These are phyloP conservation scores for Melanopsichium pennsylvanicum DNA, from an alignment of 1,284 basidiomycete species.

Conservation along the genomic window DNA sequence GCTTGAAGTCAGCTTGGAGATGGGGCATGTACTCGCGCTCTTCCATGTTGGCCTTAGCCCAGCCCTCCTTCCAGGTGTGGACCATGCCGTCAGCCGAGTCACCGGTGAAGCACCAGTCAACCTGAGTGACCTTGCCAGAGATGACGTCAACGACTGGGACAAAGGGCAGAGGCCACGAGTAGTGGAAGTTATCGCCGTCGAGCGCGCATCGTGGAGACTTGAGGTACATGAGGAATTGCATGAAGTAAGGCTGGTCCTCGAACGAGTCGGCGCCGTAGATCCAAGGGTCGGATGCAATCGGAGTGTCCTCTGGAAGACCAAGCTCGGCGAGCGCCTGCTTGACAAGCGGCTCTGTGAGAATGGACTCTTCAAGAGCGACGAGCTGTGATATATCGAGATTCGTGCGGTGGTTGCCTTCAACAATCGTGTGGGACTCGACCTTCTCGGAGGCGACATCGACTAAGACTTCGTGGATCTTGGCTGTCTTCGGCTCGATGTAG, in stretches of 20 bases:
- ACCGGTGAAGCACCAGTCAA: conserved; percentile 60
- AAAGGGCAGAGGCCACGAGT: conserved; percentile 66
- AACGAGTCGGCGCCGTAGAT: conserved; percentile 51
- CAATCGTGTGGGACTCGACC: conserved; percentile 23
- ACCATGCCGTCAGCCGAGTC: conserved; percentile 52
- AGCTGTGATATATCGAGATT: conserved; percentile 43
- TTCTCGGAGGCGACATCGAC: conserved; percentile 16
- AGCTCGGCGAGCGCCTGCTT: conserved; percentile 41
- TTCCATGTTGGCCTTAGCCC: conserved; percentile 58
- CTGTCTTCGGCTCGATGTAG: conserved; percentile 28
- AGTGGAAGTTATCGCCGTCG: conserved; percentile 62
- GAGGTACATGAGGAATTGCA: conserved; percentile 51
- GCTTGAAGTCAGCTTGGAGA: conserved; percentile 35
- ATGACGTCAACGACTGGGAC: conserved; percentile 62
- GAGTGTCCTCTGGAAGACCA: conserved; percentile 33
- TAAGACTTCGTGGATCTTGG: conserved; percentile 19
- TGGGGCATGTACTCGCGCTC: conserved; percentile 64
- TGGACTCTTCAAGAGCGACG: conserved; percentile 11
- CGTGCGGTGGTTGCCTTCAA: conserved; percentile 12
- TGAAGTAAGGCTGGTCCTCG: conserved; percentile 39
- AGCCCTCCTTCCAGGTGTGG: conserved; percentile 47
- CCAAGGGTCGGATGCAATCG: conserved; percentile 47
- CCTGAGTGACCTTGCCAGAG: conserved; percentile 41
- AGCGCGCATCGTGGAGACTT: conserved; percentile 19
- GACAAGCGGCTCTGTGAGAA: conserved; percentile 23